phyloP scores from a whole-genome alignment of 768 basidiomycete genomes.

The Pleurotus citrinopileatus region DNA sequence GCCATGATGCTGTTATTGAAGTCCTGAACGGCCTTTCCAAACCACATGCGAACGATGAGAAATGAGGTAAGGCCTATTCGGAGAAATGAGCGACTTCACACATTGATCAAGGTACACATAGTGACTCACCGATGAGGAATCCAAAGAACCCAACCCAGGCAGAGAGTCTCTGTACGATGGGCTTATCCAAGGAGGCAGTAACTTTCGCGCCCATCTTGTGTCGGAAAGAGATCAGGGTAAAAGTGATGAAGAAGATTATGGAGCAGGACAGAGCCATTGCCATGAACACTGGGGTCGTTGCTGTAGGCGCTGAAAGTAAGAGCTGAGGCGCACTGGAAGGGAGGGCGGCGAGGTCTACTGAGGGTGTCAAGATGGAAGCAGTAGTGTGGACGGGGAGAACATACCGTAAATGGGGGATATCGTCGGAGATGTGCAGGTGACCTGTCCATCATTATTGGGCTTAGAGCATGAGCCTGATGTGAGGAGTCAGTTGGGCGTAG shows the following conservation, averaged over 20 bases:
- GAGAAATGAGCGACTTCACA: conserved; percentile 5
- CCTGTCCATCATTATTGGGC: conserved; percentile 38
- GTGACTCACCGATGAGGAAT: conserved; percentile 64
- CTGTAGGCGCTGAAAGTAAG: conserved; percentile 56
- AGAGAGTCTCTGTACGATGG: conserved; percentile 52
- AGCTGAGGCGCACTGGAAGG: conserved; percentile 53
- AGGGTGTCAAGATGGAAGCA: background rate
- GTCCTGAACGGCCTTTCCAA: conserved; percentile 74
- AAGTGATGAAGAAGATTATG: conserved; percentile 60
- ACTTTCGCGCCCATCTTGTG: conserved; percentile 57
- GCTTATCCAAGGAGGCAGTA: conserved; percentile 49
- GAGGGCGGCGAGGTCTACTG: conserved; percentile 64
- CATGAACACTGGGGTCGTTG: conserved; percentile 61
- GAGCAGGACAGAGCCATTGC: conserved; percentile 58
- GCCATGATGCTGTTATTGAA: conserved; percentile 64
- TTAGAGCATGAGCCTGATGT: conserved; percentile 66
- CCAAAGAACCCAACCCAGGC: conserved; percentile 78
- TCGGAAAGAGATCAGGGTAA: conserved; percentile 64
- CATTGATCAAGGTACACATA: background rate
- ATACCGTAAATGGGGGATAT: conserved; percentile 63
- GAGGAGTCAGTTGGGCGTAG: conserved; percentile 11
- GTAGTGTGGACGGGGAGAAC: conserved; percentile 16
- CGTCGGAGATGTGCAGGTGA: conserved; percentile 56
- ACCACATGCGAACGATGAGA: conserved; percentile 76
- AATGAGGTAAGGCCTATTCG: conserved; percentile 61